These are phyloP conservation scores for Starmerella floris DNA, from an alignment of 805 yeast genomes.

Conservation along the genomic window DNA sequence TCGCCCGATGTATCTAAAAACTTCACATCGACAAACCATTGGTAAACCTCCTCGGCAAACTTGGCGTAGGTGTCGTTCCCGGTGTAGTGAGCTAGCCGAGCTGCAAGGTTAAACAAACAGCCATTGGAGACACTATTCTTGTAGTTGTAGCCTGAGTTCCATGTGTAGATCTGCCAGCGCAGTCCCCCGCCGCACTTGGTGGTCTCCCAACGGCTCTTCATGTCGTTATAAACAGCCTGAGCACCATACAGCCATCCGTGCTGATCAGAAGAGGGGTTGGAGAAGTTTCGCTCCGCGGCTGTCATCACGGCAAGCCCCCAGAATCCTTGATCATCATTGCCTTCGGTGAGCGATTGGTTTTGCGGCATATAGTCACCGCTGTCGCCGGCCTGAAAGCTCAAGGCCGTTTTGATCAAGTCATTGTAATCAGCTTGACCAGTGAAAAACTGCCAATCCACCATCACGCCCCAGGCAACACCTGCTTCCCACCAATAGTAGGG, in stretches of 20 bases:
- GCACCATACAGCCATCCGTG: conserved; percentile 67
- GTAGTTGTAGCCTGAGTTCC: conserved; percentile 79
- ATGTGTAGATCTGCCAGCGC: conserved; percentile 83
- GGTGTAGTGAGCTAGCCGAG: conserved; percentile 71
- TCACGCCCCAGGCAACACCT: conserved; percentile 49
- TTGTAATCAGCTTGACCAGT: conserved; percentile 58
- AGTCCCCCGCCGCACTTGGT: conserved; percentile 58
- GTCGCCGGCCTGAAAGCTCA: conserved; percentile 52
- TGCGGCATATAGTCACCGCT: conserved; percentile 60
- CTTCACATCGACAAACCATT: conserved; percentile 49
- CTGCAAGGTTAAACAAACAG: conserved; percentile 64
- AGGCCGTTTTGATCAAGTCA: conserved; percentile 42
- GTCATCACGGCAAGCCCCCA: conserved; percentile 83
- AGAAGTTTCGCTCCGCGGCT: conserved; percentile 72
- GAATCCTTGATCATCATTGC: conserved; percentile 87
- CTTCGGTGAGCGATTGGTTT: conserved; percentile 73
- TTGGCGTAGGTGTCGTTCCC: conserved; percentile 56
- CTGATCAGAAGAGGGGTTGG: conserved; percentile 45
- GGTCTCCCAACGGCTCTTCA: conserved; percentile 68
- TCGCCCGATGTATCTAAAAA: conserved; percentile 29
- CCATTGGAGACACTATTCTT: conserved; percentile 85
- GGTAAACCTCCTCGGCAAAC: conserved; percentile 58
- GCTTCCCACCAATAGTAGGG: conserved; percentile 93
- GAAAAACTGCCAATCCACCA: conserved; percentile 70
- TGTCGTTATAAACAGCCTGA: conserved; percentile 77